phyloP scores from a whole-genome alignment of 768 basidiomycete species.

The Amyloporia xantha region DNA sequence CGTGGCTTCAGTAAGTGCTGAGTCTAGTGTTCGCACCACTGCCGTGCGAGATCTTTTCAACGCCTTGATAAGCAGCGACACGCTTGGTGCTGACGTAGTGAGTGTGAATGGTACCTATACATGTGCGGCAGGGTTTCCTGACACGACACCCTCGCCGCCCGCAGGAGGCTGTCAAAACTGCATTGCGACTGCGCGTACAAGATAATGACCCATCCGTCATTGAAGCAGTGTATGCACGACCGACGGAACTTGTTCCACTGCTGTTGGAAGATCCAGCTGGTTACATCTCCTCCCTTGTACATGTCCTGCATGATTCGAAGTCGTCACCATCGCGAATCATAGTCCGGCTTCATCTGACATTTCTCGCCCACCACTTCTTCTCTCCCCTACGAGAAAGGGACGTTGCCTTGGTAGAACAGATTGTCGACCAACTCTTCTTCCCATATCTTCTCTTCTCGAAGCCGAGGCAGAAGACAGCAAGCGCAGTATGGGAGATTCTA shows the following conservation, averaged over 20 bases:
- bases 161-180: conserved; percentile 53
- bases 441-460: conserved; percentile 74
- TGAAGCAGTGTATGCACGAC: conserved; percentile 56
- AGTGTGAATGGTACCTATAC: too few species aligned
- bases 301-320: conserved; percentile 27
- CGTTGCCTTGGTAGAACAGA: conserved; percentile 21
- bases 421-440: conserved; percentile 54
- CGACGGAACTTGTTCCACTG: conserved; percentile 39
- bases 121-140: too few species aligned
- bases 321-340: conserved; percentile 44
- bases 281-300: conserved; percentile 41
- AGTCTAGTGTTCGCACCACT: conserved; percentile 47
- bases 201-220: conserved; percentile 60
- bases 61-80: conserved; percentile 21
- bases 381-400: conserved; percentile 15
- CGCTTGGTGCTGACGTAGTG: conserved; percentile 34
- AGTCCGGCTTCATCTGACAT: conserved; percentile 49
- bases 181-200: conserved; percentile 61
- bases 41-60: conserved; percentile 56
- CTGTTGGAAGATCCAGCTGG: conserved; percentile 34
- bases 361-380: conserved; percentile 45
- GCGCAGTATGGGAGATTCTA: conserved; percentile 71
- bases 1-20: conserved; percentile 55
- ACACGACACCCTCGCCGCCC: too few species aligned
- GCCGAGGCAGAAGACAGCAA: conserved; percentile 56